Evolutionary conservation across 768 basidiomycete species (phyloP).

Genomic region (Cystofilobasidium ferigula): DNA sequence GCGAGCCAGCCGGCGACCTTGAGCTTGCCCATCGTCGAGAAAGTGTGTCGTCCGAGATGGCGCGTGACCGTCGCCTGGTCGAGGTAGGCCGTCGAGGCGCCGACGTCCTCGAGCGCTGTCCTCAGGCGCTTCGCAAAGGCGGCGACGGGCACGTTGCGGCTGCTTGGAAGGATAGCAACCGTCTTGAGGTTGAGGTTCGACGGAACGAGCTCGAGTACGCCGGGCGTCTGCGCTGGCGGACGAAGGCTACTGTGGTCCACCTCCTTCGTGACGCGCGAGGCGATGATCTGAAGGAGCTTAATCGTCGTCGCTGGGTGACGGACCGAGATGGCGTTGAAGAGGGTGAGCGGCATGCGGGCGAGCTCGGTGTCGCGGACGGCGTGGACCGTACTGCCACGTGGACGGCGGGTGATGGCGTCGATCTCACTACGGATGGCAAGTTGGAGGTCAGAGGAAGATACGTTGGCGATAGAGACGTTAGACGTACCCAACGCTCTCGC

Average conservation of each 20-base stretch:
- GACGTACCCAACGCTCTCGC: constrained; percentile 69
- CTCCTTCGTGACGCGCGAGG: constrained; percentile 76
- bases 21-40: constrained; percentile 90
- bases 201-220: constrained; percentile 19
- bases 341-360: constrained; percentile 88
- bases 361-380: constrained; percentile 97
- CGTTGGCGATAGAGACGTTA: neutral
- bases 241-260: constrained; percentile 41
- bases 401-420: constrained; percentile 87
- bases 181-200: constrained; percentile 79
- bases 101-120: constrained; percentile 75
- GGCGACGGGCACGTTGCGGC: constrained; percentile 76
- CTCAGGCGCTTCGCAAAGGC: constrained; percentile 83
- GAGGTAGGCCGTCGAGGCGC: constrained; percentile 82
- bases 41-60: constrained; percentile 88
- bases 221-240: neutral
- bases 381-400: constrained; percentile 79
- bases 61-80: constrained; percentile 87
- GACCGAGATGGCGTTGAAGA: constrained; percentile 79
- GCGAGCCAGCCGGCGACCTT: constrained; percentile 86
- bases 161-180: constrained; percentile 78
- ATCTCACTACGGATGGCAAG: constrained; percentile 47
- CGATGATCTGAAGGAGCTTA: constrained; percentile 59
- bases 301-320: constrained; percentile 39
- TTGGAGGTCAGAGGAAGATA: neutral